Evolutionary conservation across 1,284 basidiomycete species (phyloP), one percentile per base, ranked within the genome.

Genomic region (Moesziomyces aphidis): DNA sequence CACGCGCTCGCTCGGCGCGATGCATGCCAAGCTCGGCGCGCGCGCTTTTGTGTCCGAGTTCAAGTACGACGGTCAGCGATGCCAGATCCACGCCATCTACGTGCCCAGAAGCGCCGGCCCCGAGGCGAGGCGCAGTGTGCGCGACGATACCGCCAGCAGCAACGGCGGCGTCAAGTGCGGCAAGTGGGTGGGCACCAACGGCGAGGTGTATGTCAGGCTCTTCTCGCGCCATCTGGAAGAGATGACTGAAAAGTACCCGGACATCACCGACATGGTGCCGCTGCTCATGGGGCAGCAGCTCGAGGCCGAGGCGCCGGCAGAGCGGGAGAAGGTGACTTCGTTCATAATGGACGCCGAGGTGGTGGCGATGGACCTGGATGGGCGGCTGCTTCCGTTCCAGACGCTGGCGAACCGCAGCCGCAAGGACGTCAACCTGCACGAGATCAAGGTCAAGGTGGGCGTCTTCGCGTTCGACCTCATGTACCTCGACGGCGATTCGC

Each of bases 211-310:
- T 65, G 89, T 94, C 42, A 89, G 90, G 54, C 87, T 96, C 48
- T 97, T 97, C 86, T 93, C 92, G 61, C 89, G 94, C 34, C 94
- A 96, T 86, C 86, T 97, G 26, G 94, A 96, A 85, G 91, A 95
- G 79, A 95, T 95, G 93, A 95, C 93, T 4, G 89, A 62, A 39
- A 85, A 94, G 91, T 97, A 97, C 83, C 95, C 95, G 13, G 95
- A 97, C 85, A 89, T 97, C 39, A 87, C 90, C 61, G 87, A 88
- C 23, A 63, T 79, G 72, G 76, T 85, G 45, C 74, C 88, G n/a
- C 82, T 67, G 9, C 57, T 70, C 55, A 57, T 81, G 43, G 77
- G 76, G 8, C 70, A 62, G 36, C 73, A 67, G 53, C 48, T n/a
- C 23, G 74, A 73, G 60, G 23, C 55, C 22, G 58, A 71, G 42